Conservation (phyloP, 2,329 filamentous ascomycete genomes). For the Hysterium pulicare region DNA sequence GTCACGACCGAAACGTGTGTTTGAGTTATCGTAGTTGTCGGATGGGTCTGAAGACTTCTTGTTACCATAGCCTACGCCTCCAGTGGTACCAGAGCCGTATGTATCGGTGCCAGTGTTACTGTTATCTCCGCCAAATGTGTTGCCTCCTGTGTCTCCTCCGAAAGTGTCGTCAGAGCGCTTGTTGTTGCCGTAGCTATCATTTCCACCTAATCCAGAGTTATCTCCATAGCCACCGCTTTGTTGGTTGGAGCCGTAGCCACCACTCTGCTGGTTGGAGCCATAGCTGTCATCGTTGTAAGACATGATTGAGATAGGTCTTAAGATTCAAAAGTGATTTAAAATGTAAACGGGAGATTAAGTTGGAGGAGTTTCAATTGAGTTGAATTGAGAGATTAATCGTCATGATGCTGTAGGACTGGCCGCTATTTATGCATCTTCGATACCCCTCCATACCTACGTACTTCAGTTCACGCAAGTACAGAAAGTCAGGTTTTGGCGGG, state of each 20-base stretch:
- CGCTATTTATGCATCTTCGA: constrained; percentile 1
- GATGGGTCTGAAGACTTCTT: constrained; percentile 18
- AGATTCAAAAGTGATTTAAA: neutral
- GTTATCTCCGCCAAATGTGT: constrained; percentile 14
- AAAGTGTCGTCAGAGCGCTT: constrained; percentile 8
- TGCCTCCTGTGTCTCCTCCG: constrained; percentile 4
- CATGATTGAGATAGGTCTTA: neutral
- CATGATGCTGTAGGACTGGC: neutral
- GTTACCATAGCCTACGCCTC: constrained; percentile 34
- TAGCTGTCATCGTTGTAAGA: constrained; percentile 1
- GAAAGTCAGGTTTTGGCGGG: neutral
- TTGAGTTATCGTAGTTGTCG: constrained; percentile 20
- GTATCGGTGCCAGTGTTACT: constrained; percentile 6
- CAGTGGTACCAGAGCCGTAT: constrained; percentile 14
- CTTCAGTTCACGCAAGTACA: neutral
- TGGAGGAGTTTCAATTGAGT: constrained; percentile 1
- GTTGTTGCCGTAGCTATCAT: constrained; percentile 5
- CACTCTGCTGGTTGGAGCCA: neutral
- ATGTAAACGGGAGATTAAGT: neutral
- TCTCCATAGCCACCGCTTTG: neutral
- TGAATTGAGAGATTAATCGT: neutral
- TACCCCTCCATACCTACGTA: neutral
- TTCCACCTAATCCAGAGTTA: neutral
- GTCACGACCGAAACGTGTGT: constrained; percentile 25
- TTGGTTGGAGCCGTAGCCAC: too few relatives aligned